Evolutionary conservation across 1,284 basidiomycete species (phyloP).

Genomic region (Waitea zeae): DNA sequence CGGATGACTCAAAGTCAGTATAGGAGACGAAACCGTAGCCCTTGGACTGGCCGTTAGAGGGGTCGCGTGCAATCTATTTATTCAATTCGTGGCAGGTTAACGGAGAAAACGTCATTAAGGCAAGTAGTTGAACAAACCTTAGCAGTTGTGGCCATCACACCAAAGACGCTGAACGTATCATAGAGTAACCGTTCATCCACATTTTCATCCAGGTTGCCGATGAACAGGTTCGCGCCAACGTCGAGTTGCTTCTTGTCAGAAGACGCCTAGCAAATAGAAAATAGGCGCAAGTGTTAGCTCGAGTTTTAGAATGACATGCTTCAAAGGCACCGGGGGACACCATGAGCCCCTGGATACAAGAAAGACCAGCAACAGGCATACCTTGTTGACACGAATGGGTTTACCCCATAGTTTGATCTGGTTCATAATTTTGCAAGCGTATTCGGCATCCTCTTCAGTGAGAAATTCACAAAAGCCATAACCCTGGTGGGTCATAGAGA

Average conservation of each 20-base stretch:
- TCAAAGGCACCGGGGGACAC: too few species aligned
- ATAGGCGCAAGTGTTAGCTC: too few species aligned
- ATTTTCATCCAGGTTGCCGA: slow-evolving; percentile 86
- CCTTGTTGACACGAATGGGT: slow-evolving; percentile 96
- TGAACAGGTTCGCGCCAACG: slow-evolving; percentile 94
- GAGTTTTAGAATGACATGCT: too few species aligned
- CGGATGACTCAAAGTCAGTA: slow-evolving; percentile 93
- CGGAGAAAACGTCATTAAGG: neutral
- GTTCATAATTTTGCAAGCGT: slow-evolving; percentile 99
- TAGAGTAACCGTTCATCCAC: slow-evolving; percentile 89
- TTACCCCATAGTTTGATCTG: slow-evolving; percentile 99
- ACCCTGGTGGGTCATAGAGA: slow-evolving; percentile 95
- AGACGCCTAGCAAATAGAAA: slow-evolving; percentile 40
- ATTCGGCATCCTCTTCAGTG: slow-evolving; percentile 96
- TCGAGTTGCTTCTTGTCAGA: slow-evolving; percentile 96
- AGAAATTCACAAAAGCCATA: slow-evolving; percentile 99
- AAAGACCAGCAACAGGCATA: slow-evolving; percentile 18
- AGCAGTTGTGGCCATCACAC: slow-evolving; percentile 83
- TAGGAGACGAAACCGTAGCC: slow-evolving; percentile 95
- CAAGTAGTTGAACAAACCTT: slow-evolving; percentile 38
- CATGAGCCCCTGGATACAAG: neutral
- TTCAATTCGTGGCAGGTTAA: slow-evolving; percentile 1
- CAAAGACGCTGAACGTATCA: slow-evolving; percentile 92
- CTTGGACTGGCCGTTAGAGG: slow-evolving; percentile 73
- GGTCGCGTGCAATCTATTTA: slow-evolving; percentile 76